Percentiles rank a stretch among this genome's conserved stretches.
These are phyloP conservation scores for Mortierella sp. DNA, from an alignment of 371 early-diverging fungal species.

Conservation along the genomic window DNA sequence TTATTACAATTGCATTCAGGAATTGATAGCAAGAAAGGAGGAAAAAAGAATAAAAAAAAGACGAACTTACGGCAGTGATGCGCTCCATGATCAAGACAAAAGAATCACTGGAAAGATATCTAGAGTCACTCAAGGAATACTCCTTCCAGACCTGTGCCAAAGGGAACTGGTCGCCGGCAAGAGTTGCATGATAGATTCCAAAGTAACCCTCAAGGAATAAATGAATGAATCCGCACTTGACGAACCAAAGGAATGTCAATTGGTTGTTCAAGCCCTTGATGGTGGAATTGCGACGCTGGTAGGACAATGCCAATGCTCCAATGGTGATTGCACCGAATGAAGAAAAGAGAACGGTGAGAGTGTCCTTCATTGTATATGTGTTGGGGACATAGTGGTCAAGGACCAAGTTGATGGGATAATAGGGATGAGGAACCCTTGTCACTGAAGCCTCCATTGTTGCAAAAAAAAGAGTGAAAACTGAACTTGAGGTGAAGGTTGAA, in stretches of 20 bases:
- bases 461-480: background rate
- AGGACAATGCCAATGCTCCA: slow-evolving; percentile 38
- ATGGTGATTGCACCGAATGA: slow-evolving; percentile 53
- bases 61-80: slow-evolving; percentile 84
- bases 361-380: slow-evolving; percentile 50
- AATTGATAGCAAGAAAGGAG: too few relatives aligned
- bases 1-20: background rate
- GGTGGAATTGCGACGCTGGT: slow-evolving; percentile 46
- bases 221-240: slow-evolving; percentile 83
- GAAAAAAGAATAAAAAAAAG: background rate
- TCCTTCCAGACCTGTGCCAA: slow-evolving; percentile 94
- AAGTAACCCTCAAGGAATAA: slow-evolving; percentile 91
- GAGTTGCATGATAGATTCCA: slow-evolving; percentile 67
- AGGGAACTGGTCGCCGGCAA: slow-evolving; percentile 74
- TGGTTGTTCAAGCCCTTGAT: slow-evolving; percentile 27
- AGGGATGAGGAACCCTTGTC: slow-evolving; percentile 56
- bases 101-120: slow-evolving; percentile 86
- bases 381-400: slow-evolving; percentile 69
- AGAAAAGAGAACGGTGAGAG: slow-evolving; percentile 59
- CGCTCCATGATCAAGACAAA: slow-evolving; percentile 86
- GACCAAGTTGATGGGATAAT: slow-evolving; percentile 65
- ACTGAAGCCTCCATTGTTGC: background rate
- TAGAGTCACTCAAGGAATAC: slow-evolving; percentile 88
- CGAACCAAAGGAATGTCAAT: slow-evolving; percentile 83
- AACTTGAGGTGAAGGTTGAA: background rate